phyloP scores from a whole-genome alignment of 164 flowering plant genomes.

The Amborella trichopoda region DNA sequence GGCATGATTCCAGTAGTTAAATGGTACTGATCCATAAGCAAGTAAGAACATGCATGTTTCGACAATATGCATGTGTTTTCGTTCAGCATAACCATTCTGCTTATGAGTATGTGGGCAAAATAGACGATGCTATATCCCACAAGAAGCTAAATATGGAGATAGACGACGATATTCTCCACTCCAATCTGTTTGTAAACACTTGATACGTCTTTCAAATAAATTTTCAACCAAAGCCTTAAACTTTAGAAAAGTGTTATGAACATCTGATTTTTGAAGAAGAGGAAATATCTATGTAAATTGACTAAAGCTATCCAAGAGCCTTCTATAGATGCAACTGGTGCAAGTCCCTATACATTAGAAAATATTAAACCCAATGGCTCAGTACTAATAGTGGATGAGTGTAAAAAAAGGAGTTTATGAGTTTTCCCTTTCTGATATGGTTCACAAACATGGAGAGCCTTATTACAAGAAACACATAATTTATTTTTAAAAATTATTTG shows the following conservation, averaged over 20 bases:
- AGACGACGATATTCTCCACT: neutral
- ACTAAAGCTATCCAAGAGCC: neutral
- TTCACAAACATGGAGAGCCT: constrained; percentile 1
- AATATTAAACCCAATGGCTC: neutral
- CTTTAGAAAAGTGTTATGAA: neutral
- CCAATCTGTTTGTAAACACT: neutral
- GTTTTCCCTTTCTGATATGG: neutral
- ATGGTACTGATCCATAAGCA: no score
- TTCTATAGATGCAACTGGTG: neutral
- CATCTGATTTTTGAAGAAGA: neutral
- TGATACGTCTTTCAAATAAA: neutral
- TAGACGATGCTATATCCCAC: neutral
- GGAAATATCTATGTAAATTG: neutral
- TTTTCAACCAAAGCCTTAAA: neutral
- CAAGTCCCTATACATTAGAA: neutral
- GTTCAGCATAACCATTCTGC: neutral
- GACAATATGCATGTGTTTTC: neutral
- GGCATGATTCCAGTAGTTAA: neutral
- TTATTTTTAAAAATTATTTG: neutral
- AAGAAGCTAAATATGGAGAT: neutral
- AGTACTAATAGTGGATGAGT: neutral
- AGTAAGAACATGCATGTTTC: neutral
- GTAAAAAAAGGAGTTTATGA: neutral
- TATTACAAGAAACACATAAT: neutral
- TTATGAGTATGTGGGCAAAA: neutral